Evolutionary conservation across 2,329 filamentous ascomycete genomes (phyloP).

Genomic region (Botrytis tulipae): DNA sequence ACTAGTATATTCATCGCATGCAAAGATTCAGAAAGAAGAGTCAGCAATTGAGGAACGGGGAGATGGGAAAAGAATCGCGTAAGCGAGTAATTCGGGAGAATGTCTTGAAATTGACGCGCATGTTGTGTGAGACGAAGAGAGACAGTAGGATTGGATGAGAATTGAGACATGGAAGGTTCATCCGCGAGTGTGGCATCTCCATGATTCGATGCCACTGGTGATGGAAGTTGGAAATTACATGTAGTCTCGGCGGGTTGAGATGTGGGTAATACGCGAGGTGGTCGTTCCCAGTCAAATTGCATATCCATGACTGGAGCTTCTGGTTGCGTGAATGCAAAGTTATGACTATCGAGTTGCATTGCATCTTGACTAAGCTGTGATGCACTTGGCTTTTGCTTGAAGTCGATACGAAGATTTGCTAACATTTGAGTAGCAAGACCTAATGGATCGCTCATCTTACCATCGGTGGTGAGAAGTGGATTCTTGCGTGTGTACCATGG

Average conservation of each 20-base stretch:
- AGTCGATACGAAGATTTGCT: slow-evolving; percentile 84
- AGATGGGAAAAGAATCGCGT: slow-evolving; percentile 90
- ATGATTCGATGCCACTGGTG: neutral
- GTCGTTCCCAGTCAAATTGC: slow-evolving; percentile 85
- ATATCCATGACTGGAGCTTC: slow-evolving; percentile 72
- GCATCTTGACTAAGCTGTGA: slow-evolving; percentile 46
- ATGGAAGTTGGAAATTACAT: slow-evolving; percentile 48
- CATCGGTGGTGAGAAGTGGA: slow-evolving; percentile 69
- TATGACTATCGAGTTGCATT: slow-evolving; percentile 67
- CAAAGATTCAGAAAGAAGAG: slow-evolving; percentile 76
- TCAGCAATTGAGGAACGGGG: slow-evolving; percentile 70
- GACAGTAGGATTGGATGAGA: slow-evolving; percentile 74
- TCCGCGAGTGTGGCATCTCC: slow-evolving; percentile 60
- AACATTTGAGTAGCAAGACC: slow-evolving; percentile 93
- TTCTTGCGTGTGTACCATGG: slow-evolving; percentile 92
- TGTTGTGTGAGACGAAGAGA: slow-evolving; percentile 85
- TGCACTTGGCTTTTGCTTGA: slow-evolving; percentile 61
- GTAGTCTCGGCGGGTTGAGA: slow-evolving; percentile 47
- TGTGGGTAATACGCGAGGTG: slow-evolving; percentile 42
- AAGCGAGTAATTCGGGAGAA: slow-evolving; percentile 81
- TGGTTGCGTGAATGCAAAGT: slow-evolving; percentile 80
- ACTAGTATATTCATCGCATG: slow-evolving; percentile 82
- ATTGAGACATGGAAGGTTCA: slow-evolving; percentile 84
- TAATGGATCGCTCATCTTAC: slow-evolving; percentile 74
- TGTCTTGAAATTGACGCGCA: slow-evolving; percentile 84